Percentiles rank a stretch among this genome's conserved stretches.
Conservation (phyloP, 2,329 filamentous ascomycete genomes). For the Neurospora sp. region DNA sequence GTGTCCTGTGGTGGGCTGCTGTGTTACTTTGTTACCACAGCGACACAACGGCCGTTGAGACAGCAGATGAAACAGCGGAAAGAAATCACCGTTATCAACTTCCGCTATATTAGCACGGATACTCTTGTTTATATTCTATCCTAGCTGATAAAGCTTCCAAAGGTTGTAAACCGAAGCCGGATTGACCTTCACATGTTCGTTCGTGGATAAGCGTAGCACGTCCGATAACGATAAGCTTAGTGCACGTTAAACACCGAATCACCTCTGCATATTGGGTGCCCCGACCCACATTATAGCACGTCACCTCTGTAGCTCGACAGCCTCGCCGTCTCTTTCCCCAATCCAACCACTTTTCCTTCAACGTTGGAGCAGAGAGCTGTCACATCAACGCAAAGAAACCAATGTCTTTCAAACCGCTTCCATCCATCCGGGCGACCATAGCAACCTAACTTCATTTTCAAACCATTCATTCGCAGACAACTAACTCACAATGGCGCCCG, state of each 20-base stretch:
- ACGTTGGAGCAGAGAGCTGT: neutral
- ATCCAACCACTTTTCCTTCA: neutral
- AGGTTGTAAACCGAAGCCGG: neutral
- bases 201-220: neutral
- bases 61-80: neutral
- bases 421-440: neutral
- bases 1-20: neutral
- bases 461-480: neutral
- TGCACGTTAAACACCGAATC: neutral
- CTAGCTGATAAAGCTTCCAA: neutral
- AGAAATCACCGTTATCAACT: neutral
- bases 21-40: neutral
- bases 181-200: neutral
- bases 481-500: conserved; percentile 17
- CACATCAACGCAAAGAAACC: neutral
- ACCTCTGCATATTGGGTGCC: neutral
- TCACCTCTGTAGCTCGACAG: neutral
- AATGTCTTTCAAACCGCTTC: neutral
- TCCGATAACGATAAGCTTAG: neutral
- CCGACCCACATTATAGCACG: neutral
- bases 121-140: neutral
- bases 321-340: neutral
- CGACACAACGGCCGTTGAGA: neutral
- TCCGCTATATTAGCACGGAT: neutral
- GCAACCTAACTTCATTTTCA: neutral